These are phyloP conservation scores for Pyracantha coccinea DNA, from an alignment of 331 rosid species.

Conservation along the genomic window DNA sequence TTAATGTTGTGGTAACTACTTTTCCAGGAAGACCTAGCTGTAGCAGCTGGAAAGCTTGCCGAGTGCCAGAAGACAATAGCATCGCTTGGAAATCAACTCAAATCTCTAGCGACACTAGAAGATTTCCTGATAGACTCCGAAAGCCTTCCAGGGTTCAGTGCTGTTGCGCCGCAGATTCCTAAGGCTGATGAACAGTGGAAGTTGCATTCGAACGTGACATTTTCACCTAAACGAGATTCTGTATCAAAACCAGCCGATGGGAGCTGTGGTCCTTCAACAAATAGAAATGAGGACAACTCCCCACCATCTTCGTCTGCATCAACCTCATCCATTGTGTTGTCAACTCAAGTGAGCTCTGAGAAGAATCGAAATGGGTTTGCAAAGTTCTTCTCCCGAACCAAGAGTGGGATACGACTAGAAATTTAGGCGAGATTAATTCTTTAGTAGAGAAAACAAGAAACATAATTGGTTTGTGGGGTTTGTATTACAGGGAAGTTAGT, in stretches of 20 bases:
- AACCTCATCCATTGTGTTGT: conserved; percentile 29
- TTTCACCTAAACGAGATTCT: conserved; percentile 63
- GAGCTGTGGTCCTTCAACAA: conserved; percentile 23
- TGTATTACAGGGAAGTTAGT: conserved; percentile 19
- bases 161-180: conserved; percentile 30
- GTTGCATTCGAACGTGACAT: conserved; percentile 50
- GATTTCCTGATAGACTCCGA: conserved; percentile 75
- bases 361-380: conserved; percentile 82
- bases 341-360: conserved; percentile 52
- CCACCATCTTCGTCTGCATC: conserved; percentile 43
- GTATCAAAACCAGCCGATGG: conserved; percentile 29
- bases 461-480: conserved; percentile 14
- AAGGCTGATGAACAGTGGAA: conserved; percentile 41
- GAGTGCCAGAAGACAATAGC: conserved; percentile 96
- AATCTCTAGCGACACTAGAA: conserved; percentile 75
- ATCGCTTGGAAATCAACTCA: conserved; percentile 76
- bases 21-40: conserved; percentile 68
- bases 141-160: conserved; percentile 42
- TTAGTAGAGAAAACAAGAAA: not conserved
- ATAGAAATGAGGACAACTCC: conserved; percentile 36
- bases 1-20: conserved; percentile 10
- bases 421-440: conserved; percentile 35
- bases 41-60: conserved; percentile 83
- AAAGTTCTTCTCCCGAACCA: conserved; percentile 73
- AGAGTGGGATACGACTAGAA: conserved; percentile 81